Percentiles rank a stretch among this genome's conserved stretches.
Conservation (phyloP, 306 rosid species). For the Cajanus cajan region DNA sequence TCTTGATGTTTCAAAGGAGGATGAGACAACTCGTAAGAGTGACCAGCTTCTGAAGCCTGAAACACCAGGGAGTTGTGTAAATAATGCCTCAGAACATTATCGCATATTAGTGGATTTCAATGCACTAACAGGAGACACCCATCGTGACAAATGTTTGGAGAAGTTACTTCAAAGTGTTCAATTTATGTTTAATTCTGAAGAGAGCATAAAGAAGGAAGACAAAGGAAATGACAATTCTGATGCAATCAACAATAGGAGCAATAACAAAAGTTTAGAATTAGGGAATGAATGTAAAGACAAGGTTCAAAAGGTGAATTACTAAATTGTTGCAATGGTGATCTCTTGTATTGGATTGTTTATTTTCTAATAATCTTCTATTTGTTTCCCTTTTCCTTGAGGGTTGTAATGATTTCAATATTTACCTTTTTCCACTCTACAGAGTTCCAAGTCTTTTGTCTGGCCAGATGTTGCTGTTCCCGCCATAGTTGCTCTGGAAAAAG, state of each 20-base stretch:
- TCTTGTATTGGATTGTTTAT: constrained; percentile 2
- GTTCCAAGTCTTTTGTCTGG: constrained; percentile 66
- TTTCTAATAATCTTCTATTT: constrained; percentile 2
- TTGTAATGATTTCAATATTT: constrained; percentile 22
- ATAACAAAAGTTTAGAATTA: constrained; percentile 31
- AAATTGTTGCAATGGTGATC: background rate
- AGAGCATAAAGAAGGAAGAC: constrained; percentile 39
- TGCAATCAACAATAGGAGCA: constrained; percentile 42
- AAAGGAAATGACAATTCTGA: constrained; percentile 48
- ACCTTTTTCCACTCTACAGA: constrained; percentile 44
- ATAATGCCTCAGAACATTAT: constrained; percentile 56
- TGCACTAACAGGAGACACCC: constrained; percentile 67
- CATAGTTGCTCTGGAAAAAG: constrained; percentile 78
- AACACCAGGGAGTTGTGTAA: constrained; percentile 68
- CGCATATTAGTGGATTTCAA: constrained; percentile 49
- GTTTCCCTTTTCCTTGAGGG: constrained; percentile 13
- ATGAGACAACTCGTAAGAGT: constrained; percentile 49
- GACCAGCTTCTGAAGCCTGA: constrained; percentile 65
- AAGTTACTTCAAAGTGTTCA: constrained; percentile 65
- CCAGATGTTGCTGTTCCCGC: constrained; percentile 86
- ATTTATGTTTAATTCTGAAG: constrained; percentile 50
- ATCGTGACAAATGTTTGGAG: constrained; percentile 83
- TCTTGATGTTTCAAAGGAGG: constrained; percentile 78
- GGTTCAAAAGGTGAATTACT: constrained; percentile 50
- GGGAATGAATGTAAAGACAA: constrained; percentile 46